Conservation (phyloP, 176 grass and related monocot species). For the Aechmea fasciata region DNA sequence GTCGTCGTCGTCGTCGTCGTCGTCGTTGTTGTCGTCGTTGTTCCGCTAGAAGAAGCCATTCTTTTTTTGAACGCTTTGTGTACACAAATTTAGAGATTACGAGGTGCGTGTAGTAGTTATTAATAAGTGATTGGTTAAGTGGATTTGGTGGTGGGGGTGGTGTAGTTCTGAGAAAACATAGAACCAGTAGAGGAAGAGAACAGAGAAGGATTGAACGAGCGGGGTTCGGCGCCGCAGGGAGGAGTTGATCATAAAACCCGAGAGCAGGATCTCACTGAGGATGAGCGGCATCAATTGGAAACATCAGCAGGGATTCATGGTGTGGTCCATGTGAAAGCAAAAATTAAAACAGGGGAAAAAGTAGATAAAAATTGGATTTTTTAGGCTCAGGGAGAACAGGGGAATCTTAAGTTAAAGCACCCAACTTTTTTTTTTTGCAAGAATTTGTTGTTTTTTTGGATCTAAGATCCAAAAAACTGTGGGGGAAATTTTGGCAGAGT, state of each 20-base stretch:
- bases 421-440: no score
- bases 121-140: neutral
- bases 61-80: neutral
- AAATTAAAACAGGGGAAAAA: neutral
- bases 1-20: conserved; percentile 17
- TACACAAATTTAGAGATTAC: no score
- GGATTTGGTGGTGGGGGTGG: neutral
- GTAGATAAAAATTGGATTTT: neutral
- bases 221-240: conserved; percentile 32
- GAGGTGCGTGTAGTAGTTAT: no score
- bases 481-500: conserved; percentile 28
- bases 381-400: neutral
- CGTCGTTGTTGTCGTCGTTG: conserved; percentile 15
- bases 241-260: conserved; percentile 71
- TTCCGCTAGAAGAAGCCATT: conserved; percentile 51
- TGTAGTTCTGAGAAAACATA: conserved; percentile 77
- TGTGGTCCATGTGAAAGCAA: neutral
- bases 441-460: no score
- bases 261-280: conserved; percentile 44
- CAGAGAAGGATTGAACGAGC: conserved; percentile 97
- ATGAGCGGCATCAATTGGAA: conserved; percentile 64
- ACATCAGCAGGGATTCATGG: conserved; percentile 30
- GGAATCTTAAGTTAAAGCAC: no score
- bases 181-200: conserved; percentile 99
- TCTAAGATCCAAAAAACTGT: no score